Evolutionary conservation across 371 early-diverging fungal genomes (phyloP).

Genomic region (Mycotypha africana): DNA sequence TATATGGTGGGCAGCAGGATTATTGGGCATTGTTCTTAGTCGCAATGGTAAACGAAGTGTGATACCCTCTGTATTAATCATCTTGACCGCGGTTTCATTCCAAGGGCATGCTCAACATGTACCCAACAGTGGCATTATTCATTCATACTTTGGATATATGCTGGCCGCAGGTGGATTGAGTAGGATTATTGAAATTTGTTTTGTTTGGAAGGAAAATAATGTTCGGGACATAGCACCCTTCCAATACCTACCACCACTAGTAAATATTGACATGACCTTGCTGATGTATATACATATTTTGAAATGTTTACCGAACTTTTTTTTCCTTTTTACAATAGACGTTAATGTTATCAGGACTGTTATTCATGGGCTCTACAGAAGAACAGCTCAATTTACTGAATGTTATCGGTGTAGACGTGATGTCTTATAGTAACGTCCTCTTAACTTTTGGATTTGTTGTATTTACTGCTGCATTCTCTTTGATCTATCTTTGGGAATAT

Average conservation of each 20-base stretch:
- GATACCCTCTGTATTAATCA: slow-evolving; percentile 55
- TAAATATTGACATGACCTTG: slow-evolving; percentile 14
- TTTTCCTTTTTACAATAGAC: slow-evolving; percentile 13
- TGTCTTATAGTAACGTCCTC: slow-evolving; percentile 53
- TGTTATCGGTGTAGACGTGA: slow-evolving; percentile 41
- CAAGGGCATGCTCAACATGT: slow-evolving; percentile 57
- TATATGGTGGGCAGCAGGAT: slow-evolving; percentile 66
- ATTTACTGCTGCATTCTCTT: slow-evolving; percentile 43
- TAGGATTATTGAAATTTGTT: slow-evolving; percentile 56
- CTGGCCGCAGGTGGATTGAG: slow-evolving; percentile 54
- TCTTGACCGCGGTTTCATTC: slow-evolving; percentile 60
- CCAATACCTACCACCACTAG: slow-evolving; percentile 46
- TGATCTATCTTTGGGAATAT: slow-evolving; percentile 44
- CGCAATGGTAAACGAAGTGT: slow-evolving; percentile 51
- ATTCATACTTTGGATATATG: slow-evolving; percentile 62
- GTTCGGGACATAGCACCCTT: slow-evolving; percentile 30
- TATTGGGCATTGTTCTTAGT: slow-evolving; percentile 51
- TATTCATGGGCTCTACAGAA: slow-evolving; percentile 63
- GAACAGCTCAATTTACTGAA: slow-evolving; percentile 46
- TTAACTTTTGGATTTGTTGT: slow-evolving; percentile 56
- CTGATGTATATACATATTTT: too few relatives aligned
- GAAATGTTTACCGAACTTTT: not conserved
- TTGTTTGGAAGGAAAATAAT: slow-evolving; percentile 43
- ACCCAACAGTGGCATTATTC: slow-evolving; percentile 52
- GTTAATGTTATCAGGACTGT: slow-evolving; percentile 51